Evolutionary conservation across 1,284 basidiomycete genomes (phyloP).

Genomic region (Earliella scabrosa): DNA sequence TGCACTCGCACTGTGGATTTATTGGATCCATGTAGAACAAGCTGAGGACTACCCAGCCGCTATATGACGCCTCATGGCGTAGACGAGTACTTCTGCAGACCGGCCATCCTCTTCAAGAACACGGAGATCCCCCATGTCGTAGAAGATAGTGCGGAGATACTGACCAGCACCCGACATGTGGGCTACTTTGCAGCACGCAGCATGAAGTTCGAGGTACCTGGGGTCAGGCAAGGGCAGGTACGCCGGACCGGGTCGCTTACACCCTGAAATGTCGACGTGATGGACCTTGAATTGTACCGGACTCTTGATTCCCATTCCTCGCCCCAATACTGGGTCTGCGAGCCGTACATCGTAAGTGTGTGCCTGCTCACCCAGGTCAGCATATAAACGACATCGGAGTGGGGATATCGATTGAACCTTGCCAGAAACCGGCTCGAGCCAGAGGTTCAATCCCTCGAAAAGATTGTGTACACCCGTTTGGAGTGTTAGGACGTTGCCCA

Average conservation of each 20-base stretch:
- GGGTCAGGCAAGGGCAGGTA: background rate
- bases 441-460: background rate
- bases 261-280: background rate
- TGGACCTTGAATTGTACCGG: background rate
- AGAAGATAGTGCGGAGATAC: background rate
- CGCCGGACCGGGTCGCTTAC: background rate
- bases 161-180: conserved; percentile 39
- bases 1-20: no score
- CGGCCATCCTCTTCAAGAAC: background rate
- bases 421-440: background rate
- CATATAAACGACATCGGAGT: background rate
- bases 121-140: background rate
- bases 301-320: background rate
- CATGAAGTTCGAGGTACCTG: conserved; percentile 35
- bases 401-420: background rate
- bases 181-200: conserved; percentile 39
- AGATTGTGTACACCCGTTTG: background rate
- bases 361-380: background rate
- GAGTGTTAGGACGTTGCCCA: conserved; percentile 1
- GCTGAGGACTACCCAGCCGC: no score
- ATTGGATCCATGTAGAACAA: no score
- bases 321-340: background rate
- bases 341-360: background rate
- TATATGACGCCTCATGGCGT: no score
- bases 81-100: background rate